Evolutionary conservation across 164 flowering plant species (phyloP).

Genomic region (Saururus chinensis): DNA sequence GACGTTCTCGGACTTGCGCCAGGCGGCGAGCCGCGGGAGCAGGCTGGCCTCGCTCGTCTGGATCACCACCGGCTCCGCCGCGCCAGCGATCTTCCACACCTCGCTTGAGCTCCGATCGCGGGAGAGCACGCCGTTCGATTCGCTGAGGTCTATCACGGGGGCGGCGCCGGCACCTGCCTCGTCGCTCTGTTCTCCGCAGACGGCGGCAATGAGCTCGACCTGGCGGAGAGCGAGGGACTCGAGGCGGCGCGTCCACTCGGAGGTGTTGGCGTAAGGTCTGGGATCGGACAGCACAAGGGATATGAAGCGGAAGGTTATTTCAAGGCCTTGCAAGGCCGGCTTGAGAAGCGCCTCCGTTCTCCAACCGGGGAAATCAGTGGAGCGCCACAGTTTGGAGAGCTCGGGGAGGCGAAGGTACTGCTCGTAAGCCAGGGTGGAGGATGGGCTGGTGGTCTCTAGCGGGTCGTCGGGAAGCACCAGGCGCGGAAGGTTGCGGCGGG

Average conservation of each 20-base stretch:
- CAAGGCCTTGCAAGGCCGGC: constrained; percentile 75
- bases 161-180: constrained; percentile 32
- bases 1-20: constrained; percentile 56
- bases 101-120: constrained; percentile 55
- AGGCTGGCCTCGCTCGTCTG: constrained; percentile 62
- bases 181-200: constrained; percentile 48
- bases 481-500: constrained; percentile 4
- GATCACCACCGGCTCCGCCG: constrained; percentile 35
- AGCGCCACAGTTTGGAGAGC: constrained; percentile 48
- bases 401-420: constrained; percentile 62
- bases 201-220: constrained; percentile 50
- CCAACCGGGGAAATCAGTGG: constrained; percentile 61
- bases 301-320: constrained; percentile 75
- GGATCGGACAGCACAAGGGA: constrained; percentile 66
- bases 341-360: constrained; percentile 43
- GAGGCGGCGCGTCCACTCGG: constrained; percentile 66
- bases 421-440: constrained; percentile 61
- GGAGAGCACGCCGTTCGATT: constrained; percentile 34
- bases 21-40: constrained; percentile 70
- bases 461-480: constrained; percentile 6
- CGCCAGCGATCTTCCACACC: constrained; percentile 63
- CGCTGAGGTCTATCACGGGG: constrained; percentile 49
- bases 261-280: constrained; percentile 52
- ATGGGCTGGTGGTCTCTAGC: constrained; percentile 9
- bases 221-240: constrained; percentile 48